Conservation (phyloP, 139 green algal genomes). For the Auxenochlorella pyrenoidosa region DNA sequence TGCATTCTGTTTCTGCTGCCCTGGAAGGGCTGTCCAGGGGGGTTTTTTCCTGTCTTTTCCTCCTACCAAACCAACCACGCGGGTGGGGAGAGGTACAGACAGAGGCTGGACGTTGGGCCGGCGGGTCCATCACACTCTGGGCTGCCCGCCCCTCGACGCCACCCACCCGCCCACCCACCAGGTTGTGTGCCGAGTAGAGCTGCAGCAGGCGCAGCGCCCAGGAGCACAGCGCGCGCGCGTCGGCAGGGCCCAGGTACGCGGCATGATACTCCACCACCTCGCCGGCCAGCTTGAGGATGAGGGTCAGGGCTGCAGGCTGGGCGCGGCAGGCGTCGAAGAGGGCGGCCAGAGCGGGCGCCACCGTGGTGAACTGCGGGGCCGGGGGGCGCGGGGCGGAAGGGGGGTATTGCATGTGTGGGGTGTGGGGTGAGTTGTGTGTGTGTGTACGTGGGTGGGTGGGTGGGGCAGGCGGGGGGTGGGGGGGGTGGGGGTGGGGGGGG, state of each 20-base stretch:
- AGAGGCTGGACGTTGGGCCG: too few species aligned
- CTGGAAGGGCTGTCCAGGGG: too few species aligned
- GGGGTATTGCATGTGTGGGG: neutral
- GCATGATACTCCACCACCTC: constrained; percentile 74
- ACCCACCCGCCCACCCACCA: constrained; percentile 6
- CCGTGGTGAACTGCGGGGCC: constrained; percentile 25
- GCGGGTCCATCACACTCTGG: too few species aligned
- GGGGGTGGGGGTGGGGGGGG: too few species aligned
- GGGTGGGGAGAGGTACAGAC: too few species aligned
- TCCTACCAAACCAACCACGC: too few species aligned
- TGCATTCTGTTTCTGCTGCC: too few species aligned
- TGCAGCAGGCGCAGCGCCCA: constrained; percentile 73
- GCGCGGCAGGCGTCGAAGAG: constrained; percentile 54
- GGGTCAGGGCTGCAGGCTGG: constrained; percentile 57
- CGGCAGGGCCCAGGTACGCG: neutral
- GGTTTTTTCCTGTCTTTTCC: too few species aligned
- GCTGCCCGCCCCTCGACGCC: too few species aligned
- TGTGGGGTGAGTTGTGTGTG: neutral
- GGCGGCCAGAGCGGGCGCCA: constrained; percentile 29
- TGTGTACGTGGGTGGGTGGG: too few species aligned
- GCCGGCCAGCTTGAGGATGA: constrained; percentile 83
- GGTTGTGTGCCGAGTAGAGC: constrained; percentile 60
- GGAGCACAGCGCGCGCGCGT: constrained; percentile 53
- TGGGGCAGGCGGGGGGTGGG: too few species aligned
- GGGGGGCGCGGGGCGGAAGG: neutral